A percentile compares a stretch with the other conserved stretches of the same genome.
These are phyloP conservation scores for Yamadazyma sp. DNA, from an alignment of 805 yeast genomes.

Conservation along the genomic window DNA sequence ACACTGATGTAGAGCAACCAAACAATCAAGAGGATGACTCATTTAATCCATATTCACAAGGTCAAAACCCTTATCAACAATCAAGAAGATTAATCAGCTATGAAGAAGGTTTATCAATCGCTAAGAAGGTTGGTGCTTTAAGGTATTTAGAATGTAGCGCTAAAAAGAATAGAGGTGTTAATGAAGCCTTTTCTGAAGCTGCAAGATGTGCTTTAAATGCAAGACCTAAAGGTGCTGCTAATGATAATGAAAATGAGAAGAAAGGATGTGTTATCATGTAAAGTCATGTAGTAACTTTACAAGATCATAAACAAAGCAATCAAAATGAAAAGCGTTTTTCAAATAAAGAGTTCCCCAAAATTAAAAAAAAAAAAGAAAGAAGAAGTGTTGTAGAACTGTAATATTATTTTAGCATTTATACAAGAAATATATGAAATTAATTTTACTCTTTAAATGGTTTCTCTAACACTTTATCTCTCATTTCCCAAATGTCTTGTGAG, in stretches of 20 bases:
- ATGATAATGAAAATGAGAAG: constrained; percentile 43
- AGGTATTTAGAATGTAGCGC: constrained; percentile 97
- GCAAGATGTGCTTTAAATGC: constrained; percentile 95
- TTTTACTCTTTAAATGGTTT: constrained; percentile 34
- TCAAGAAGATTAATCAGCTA: constrained; percentile 66
- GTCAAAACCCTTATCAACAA: constrained; percentile 29
- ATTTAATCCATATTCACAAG: constrained; percentile 31
- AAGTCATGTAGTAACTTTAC: constrained; percentile 4
- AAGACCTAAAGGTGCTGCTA: constrained; percentile 63
- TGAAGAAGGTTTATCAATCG: constrained; percentile 91
- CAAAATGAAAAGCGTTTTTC: too few relatives aligned
- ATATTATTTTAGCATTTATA: constrained; percentile 3
- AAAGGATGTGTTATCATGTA: constrained; percentile 40
- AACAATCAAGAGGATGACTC: constrained; percentile 21
- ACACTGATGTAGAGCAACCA: constrained; percentile 36
- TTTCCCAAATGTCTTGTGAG: constrained; percentile 83
- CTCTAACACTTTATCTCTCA: constrained; percentile 30
- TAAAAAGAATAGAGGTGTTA: constrained; percentile 94
- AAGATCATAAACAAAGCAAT: neutral
- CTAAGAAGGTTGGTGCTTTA: constrained; percentile 89
- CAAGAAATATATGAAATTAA: neutral
- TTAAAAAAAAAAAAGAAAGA: neutral
- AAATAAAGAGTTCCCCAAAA: too few relatives aligned
- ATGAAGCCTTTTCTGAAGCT: constrained; percentile 98
- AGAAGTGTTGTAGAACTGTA: neutral